Conservation (phyloP, 352 stramenopile species). For the Lagenidium giganteum region DNA sequence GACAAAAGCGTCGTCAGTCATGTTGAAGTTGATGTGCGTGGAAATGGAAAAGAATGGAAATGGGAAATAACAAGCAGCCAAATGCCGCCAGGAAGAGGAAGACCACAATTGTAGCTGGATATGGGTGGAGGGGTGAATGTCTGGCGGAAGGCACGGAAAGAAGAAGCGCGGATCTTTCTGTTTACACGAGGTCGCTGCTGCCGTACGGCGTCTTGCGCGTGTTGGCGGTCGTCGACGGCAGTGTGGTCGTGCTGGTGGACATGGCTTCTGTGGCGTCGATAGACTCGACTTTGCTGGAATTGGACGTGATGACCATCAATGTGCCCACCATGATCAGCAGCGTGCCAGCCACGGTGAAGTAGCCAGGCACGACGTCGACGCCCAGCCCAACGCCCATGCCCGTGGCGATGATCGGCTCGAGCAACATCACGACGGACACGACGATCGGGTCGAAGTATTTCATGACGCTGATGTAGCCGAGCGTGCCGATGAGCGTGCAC, state of each 20-base stretch:
- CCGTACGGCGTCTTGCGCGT: too few relatives aligned
- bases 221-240: too few relatives aligned
- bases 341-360: slow-evolving; percentile 59
- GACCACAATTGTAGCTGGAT: too few relatives aligned
- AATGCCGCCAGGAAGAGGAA: too few relatives aligned
- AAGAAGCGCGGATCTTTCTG: too few relatives aligned
- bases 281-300: slow-evolving; percentile 69
- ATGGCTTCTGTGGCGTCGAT: slow-evolving; percentile 83
- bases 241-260: slow-evolving; percentile 31
- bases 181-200: too few relatives aligned
- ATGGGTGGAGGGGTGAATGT: too few relatives aligned
- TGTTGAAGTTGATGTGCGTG: too few relatives aligned
- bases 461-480: slow-evolving; percentile 85
- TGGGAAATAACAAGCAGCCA: too few relatives aligned
- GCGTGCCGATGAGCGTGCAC: slow-evolving; percentile 81
- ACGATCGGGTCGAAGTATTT: slow-evolving; percentile 92
- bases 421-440: slow-evolving; percentile 83
- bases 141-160: too few relatives aligned
- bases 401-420: slow-evolving; percentile 80
- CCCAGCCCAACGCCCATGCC: slow-evolving; percentile 69
- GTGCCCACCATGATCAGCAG: slow-evolving; percentile 67
- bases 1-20: too few relatives aligned
- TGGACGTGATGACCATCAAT: slow-evolving; percentile 65
- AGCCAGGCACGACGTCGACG: slow-evolving; percentile 72
- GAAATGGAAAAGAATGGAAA: too few relatives aligned